Conservation (phyloP, 306 rosid genomes). For the Lathyrus aphaca region DNA sequence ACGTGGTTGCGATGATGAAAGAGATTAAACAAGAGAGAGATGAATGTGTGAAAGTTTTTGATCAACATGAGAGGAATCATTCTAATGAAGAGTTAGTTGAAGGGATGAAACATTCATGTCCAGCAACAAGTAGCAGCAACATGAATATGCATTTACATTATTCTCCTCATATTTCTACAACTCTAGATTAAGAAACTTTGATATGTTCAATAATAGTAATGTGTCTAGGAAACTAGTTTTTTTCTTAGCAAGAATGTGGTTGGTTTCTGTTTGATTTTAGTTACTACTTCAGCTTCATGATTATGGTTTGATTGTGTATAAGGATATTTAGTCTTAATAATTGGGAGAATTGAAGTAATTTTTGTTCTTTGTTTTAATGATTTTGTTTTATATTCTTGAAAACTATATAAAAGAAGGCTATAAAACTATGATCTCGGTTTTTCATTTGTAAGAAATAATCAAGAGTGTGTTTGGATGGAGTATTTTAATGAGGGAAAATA, state of each 20-base stretch:
- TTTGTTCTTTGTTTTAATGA: neutral
- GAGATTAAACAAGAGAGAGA: conserved; percentile 68
- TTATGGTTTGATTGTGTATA: conserved; percentile 46
- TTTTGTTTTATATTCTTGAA: too few relatives aligned
- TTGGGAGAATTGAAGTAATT: neutral
- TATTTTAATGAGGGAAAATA: too few relatives aligned
- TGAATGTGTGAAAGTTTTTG: conserved; percentile 56
- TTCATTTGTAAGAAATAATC: too few relatives aligned
- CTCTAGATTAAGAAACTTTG: conserved; percentile 35
- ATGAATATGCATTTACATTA: conserved; percentile 46
- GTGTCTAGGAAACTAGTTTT: conserved; percentile 28
- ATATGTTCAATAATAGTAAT: conserved; percentile 23
- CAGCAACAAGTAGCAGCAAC: conserved; percentile 42
- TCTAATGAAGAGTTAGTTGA: conserved; percentile 35
- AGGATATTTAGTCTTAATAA: conserved; percentile 38
- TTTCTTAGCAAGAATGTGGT: conserved; percentile 41
- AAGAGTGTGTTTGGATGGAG: too few relatives aligned
- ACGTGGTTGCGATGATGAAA: conserved; percentile 77
- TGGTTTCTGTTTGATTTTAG: conserved; percentile 12
- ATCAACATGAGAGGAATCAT: conserved; percentile 40
- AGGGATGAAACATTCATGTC: conserved; percentile 34
- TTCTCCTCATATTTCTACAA: conserved; percentile 47
- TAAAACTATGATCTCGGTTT: too few relatives aligned
- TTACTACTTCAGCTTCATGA: conserved; percentile 28
- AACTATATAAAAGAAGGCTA: too few relatives aligned